phyloP scores from a whole-genome alignment of 1,139 yeast genomes.

The Saccharomyces hybrid region DNA sequence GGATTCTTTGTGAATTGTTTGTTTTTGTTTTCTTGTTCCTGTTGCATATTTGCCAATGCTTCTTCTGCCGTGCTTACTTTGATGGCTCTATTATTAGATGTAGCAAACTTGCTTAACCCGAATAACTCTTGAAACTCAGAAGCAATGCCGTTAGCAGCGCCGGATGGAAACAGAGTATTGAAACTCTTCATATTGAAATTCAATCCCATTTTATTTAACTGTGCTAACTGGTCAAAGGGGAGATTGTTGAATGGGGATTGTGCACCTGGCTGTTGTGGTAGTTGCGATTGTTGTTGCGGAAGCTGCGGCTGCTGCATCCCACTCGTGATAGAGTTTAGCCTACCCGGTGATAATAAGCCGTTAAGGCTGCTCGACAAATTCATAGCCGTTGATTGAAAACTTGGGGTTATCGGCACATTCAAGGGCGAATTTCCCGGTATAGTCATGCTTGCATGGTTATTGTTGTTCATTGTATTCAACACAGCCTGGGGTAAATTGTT shows the following conservation, averaged over 20 bases:
- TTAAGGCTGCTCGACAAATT: conserved; percentile 5
- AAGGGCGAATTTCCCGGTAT: background rate
- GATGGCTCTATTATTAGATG: conserved; percentile 6
- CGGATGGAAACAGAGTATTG: conserved; percentile 16
- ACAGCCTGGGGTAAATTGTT: background rate
- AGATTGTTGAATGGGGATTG: background rate
- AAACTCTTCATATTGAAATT: conserved; percentile 2
- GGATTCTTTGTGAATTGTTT: conserved; percentile 5
- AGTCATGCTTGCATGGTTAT: background rate
- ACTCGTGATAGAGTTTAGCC: conserved; percentile 2
- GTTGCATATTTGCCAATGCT: conserved; percentile 25
- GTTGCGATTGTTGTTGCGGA: conserved; percentile 3
- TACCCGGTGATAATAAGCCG: conserved; percentile 8
- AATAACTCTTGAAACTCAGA: conserved; percentile 28
- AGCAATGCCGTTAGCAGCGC: conserved; percentile 26
- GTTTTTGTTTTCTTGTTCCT: conserved; percentile 16
- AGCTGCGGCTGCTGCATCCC: conserved; percentile 2
- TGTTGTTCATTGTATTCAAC: background rate
- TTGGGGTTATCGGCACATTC: background rate
- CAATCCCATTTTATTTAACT: conserved; percentile 2
- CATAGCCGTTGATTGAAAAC: conserved; percentile 10
- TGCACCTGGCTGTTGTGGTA: conserved; percentile 3
- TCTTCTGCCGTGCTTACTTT: conserved; percentile 18
- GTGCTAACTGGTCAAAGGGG: conserved; percentile 1
- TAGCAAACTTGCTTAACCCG: conserved; percentile 16